Conservation (phyloP, 2,329 filamentous ascomycete species). For the Venturia oleaginea region DNA sequence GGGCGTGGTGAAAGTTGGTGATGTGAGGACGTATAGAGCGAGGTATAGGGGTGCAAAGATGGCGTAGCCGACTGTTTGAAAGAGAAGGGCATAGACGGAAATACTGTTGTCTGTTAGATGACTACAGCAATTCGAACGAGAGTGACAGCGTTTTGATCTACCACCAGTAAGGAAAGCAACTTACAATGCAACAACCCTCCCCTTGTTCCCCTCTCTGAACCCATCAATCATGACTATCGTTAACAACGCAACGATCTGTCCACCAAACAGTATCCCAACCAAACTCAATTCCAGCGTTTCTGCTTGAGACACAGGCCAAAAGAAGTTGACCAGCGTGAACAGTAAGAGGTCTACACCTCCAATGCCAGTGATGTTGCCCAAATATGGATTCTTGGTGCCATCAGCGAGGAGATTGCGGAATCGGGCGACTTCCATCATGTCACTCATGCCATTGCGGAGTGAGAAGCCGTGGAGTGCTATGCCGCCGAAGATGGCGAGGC, state of each 20-base stretch:
- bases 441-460: slow-evolving; percentile 1
- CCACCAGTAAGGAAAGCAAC: background rate
- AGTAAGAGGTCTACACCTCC: slow-evolving; percentile 5
- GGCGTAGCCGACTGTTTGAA: slow-evolving; percentile 4
- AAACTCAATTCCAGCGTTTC: slow-evolving; percentile 5
- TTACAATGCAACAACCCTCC: background rate
- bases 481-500: background rate
- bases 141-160: background rate
- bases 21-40: background rate
- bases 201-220: slow-evolving; percentile 8
- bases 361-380: background rate
- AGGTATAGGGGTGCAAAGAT: background rate
- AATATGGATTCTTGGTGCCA: background rate
- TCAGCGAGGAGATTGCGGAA: background rate
- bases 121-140: background rate
- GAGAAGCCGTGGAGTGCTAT: slow-evolving; percentile 11
- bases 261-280: background rate
- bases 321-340: slow-evolving; percentile 4
- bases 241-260: background rate
- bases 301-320: background rate
- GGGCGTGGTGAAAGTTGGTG: background rate
- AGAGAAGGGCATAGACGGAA: background rate
- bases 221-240: slow-evolving; percentile 6
- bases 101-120: background rate
- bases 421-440: background rate